Base-by-base conservation (phyloP, 2,329 filamentous ascomycete species). In the Lojkania enalia region DNA sequence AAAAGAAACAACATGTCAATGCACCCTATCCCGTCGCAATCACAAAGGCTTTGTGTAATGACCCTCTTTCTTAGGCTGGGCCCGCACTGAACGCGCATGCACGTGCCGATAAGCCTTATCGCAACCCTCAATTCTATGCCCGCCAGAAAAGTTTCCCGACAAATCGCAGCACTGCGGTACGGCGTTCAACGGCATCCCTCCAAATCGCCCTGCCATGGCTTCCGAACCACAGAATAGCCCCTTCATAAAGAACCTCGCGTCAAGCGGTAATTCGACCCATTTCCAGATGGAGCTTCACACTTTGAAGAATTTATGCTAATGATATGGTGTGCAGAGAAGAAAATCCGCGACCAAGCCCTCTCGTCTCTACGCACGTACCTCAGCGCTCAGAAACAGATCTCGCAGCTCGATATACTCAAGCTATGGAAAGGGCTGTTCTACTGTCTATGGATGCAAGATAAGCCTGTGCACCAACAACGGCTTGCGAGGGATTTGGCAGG, bases 371-470 rank as follows among this genome's bases (percentile, higher is more conserved):
- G 84, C 55, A 80, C 83, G 38, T 96, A 88, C 76, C 85, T 97
- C 66, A 79, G 82, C 50, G 77, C 81, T 49, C 79, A 81, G 30
- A 58, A 76, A 70, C 42, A 78, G 42, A 81, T 96, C 49, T 74
- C 81, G 14, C 75, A 81, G 30, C 70, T 87, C 55, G 90, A 96
- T 54, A 77, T 89, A 38, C 77, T 92, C 49, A 96, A 96, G 75
- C 81, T 97, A 54, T 96, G 90, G 90, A 95, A 95, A 67, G 92
- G 90, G 4, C 81, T 97, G 15, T 96, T 94, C 77, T 96, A 90
- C 78, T 83, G 81, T 80, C 82, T 94, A 62, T 96, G 90, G 86
- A 94, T 96, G 85, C 90, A 86, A 70, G 91, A 96, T 77, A 88
- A 90, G 36, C 86, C 90, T 9, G 74, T 85, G n/a, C 85, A 88